Conservation (phyloP, 1,139 yeast genomes). For the Wickerhamomyces sp. region DNA sequence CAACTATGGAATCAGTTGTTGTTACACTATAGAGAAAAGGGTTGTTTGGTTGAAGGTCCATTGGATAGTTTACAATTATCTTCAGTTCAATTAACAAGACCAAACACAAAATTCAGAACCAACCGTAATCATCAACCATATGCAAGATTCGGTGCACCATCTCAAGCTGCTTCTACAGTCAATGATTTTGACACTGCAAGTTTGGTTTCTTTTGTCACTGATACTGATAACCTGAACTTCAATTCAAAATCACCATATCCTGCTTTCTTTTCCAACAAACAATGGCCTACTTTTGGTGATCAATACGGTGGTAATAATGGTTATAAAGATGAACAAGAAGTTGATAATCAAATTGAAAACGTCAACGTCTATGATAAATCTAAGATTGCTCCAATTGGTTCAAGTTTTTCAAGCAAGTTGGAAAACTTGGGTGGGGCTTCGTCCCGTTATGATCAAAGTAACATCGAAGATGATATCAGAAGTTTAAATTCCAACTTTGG, state of each 20-base stretch:
- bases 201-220: constrained; percentile 41
- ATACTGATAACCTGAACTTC: constrained; percentile 22
- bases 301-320: constrained; percentile 13
- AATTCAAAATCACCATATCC: constrained; percentile 20
- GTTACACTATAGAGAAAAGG: constrained; percentile 75
- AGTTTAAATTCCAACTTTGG: constrained; percentile 45
- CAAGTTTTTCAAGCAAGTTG: constrained; percentile 40
- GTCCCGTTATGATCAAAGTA: constrained; percentile 25
- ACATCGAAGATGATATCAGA: constrained; percentile 43
- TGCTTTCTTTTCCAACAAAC: constrained; percentile 27
- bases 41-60: constrained; percentile 91
- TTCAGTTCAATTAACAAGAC: constrained; percentile 51
- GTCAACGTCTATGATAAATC: constrained; percentile 16
- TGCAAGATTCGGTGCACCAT: constrained; percentile 16
- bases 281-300: constrained; percentile 37
- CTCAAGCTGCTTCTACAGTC: constrained; percentile 18
- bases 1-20: constrained; percentile 76
- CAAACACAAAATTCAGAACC: constrained; percentile 17
- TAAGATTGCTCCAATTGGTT: constrained; percentile 27
- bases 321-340: constrained; percentile 17
- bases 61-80: constrained; percentile 74
- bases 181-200: constrained; percentile 45
- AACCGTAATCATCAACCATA: constrained; percentile 9
- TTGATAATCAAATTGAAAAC: constrained; percentile 6
- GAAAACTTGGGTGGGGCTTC: constrained; percentile 28